These are phyloP conservation scores for Ilex asprella DNA, from an alignment of 257 asterid genomes.

Conservation along the genomic window DNA sequence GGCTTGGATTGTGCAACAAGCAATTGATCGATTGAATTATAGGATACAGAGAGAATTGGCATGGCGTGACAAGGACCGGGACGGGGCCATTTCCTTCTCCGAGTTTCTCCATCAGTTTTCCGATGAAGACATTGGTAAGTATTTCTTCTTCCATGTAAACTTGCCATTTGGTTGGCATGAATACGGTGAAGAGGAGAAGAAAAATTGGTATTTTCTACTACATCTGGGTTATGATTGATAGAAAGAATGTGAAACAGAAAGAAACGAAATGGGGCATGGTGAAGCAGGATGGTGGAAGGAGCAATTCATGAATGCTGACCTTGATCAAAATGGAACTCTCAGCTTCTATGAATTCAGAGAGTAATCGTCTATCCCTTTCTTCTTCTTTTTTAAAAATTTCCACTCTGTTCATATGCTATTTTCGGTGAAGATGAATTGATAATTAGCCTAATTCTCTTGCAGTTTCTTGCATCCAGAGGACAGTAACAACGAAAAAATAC, in stretches of 20 bases:
- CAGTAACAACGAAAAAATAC: constrained; percentile 23
- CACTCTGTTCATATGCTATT: background rate
- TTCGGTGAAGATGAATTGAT: background rate
- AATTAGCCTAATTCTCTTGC: background rate
- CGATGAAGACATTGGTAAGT: constrained; percentile 24
- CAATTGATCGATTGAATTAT: constrained; percentile 22
- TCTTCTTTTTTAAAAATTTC: no score
- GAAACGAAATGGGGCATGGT: constrained; percentile 20
- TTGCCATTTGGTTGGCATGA: background rate
- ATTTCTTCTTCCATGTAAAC: background rate
- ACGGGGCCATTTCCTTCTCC: constrained; percentile 28
- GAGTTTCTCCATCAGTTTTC: constrained; percentile 26
- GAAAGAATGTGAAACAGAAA: constrained; percentile 18
- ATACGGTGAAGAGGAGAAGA: no score
- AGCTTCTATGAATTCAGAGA: constrained; percentile 32
- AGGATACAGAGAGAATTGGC: constrained; percentile 16
- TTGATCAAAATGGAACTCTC: constrained; percentile 31
- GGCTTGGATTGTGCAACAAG: constrained; percentile 26
- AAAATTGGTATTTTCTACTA: background rate
- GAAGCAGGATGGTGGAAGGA: constrained; percentile 39
- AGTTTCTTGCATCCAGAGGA: constrained; percentile 41
- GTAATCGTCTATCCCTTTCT: constrained; percentile 8
- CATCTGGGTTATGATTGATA: constrained; percentile 7
- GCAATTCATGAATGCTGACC: constrained; percentile 34
- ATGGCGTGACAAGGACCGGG: constrained; percentile 25